Base-by-base conservation (phyloP, 108 stramenopile species). In the Skeletonema marinoi region DNA sequence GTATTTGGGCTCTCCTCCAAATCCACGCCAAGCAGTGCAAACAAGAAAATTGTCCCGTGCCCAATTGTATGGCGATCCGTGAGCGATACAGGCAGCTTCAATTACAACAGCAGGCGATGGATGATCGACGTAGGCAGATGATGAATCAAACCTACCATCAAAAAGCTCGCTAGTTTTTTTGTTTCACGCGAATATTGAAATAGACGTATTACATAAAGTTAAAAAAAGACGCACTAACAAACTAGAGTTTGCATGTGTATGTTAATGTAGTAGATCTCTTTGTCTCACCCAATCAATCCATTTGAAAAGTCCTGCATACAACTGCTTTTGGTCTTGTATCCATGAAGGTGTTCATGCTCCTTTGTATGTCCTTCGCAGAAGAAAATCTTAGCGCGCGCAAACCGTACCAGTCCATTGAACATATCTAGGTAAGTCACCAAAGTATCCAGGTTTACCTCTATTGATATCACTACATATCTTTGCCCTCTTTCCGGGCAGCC, bases 1-100 rank as follows among this genome's bases (percentile, higher is more conserved):
- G 98, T n/a, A 97, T 98, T 59, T 98, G 95, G 96, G 96, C 95
- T n/a, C 93, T 99, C 19, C 87, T 99, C 60, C 94, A 97, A 79
- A 89, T 99, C 42, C 98, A 99, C 78, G 98, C 98, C 8, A 87
- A 97, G 14, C 93, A 98, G 68, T 99, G 98, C 75, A 95, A 95
- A 66, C 74, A 86, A 54, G 74, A 84, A 0, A 73, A 85, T 21
- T 99, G 99, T 74, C 85, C 87, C 29, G 99, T 99, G 17, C 98
- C 97, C 9, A 97, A 96, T 61, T 99, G 99, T 76, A 86, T 90
- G 78, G 96, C 96, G 33, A 94, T 98, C 61, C 81, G 97, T n/a
- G 96, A 98, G 87, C 77, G 90, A 33, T 90, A 89, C 44, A 83
- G 96, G 19, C 93, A 95, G 81, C 76, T 96, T 36, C 89, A 90